Conservation (phyloP, 106 monocot genomes). For the Acanthochlamys bracteata region DNA sequence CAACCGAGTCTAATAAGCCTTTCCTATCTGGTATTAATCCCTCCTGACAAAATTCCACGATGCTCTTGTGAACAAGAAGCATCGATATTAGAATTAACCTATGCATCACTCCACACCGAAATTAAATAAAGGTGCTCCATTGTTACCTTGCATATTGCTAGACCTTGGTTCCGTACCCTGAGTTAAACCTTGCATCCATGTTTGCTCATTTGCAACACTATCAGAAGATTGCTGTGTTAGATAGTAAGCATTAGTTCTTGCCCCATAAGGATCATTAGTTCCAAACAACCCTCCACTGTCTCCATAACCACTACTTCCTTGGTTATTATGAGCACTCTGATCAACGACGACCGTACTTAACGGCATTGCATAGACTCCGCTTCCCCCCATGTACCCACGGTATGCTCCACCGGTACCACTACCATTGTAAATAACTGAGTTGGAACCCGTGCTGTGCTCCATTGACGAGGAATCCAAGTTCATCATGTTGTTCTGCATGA, state of each 20-base stretch:
- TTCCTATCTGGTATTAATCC: neutral
- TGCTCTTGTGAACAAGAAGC: neutral
- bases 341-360: constrained; percentile 31
- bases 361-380: constrained; percentile 27
- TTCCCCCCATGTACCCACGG: constrained; percentile 6
- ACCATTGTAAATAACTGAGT: constrained; percentile 15
- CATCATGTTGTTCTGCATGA: constrained; percentile 24
- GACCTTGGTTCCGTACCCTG: constrained; percentile 5
- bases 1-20: no score
- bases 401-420: constrained; percentile 3
- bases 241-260: constrained; percentile 35
- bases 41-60: neutral
- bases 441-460: constrained; percentile 21
- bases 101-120: constrained; percentile 46
- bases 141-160: constrained; percentile 18
- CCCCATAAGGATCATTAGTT: constrained; percentile 24
- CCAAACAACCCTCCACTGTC: constrained; percentile 22
- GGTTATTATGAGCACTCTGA: constrained; percentile 13
- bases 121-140: constrained; percentile 42
- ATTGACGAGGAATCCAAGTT: constrained; percentile 9
- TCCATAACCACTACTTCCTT: constrained; percentile 15
- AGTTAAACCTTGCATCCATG: constrained; percentile 19
- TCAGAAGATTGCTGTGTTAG: constrained; percentile 22
- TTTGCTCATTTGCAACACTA: constrained; percentile 21
- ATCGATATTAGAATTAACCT: neutral